Evolutionary conservation across 2,329 filamentous ascomycete genomes (phyloP).

Genomic region (Fusarium keratoplasticum): DNA sequence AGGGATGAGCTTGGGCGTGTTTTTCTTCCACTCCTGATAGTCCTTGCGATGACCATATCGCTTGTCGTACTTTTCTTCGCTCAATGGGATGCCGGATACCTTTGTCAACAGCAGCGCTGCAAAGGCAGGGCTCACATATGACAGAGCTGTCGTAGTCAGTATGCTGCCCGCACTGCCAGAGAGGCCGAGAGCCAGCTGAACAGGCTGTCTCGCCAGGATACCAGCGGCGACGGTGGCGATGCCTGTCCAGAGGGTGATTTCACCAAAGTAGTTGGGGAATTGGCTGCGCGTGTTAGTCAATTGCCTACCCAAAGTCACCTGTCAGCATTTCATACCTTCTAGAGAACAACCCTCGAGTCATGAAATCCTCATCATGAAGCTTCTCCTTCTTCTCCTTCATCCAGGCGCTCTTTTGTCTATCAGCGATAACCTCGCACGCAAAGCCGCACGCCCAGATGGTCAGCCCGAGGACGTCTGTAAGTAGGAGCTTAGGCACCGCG

Average conservation of each 20-base stretch:
- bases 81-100: slow-evolving; percentile 73
- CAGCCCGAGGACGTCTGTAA: slow-evolving; percentile 68
- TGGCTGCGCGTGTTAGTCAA: slow-evolving; percentile 48
- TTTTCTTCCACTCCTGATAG: slow-evolving; percentile 75
- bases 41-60: slow-evolving; percentile 72
- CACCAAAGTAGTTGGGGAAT: slow-evolving; percentile 81
- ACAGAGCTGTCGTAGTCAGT: slow-evolving; percentile 54
- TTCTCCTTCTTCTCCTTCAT: slow-evolving; percentile 70
- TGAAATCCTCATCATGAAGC: slow-evolving; percentile 74
- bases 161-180: slow-evolving; percentile 52
- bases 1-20: slow-evolving; percentile 73
- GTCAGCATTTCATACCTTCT: slow-evolving; percentile 55
- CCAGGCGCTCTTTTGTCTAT: slow-evolving; percentile 74
- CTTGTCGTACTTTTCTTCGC: slow-evolving; percentile 76
- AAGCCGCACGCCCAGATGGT: slow-evolving; percentile 70
- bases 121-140: slow-evolving; percentile 71
- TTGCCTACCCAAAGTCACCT: not conserved
- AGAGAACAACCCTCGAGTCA: slow-evolving; percentile 72
- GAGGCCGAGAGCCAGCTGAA: slow-evolving; percentile 68
- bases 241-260: slow-evolving; percentile 75
- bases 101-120: slow-evolving; percentile 72
- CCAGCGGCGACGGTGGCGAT: slow-evolving; percentile 71
- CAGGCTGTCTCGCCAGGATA: slow-evolving; percentile 64
- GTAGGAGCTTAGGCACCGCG: slow-evolving; percentile 51
- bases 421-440: slow-evolving; percentile 70